Evolutionary conservation across 2,329 filamentous ascomycete genomes (phyloP).

Genomic region (Curvularia verruculosa): DNA sequence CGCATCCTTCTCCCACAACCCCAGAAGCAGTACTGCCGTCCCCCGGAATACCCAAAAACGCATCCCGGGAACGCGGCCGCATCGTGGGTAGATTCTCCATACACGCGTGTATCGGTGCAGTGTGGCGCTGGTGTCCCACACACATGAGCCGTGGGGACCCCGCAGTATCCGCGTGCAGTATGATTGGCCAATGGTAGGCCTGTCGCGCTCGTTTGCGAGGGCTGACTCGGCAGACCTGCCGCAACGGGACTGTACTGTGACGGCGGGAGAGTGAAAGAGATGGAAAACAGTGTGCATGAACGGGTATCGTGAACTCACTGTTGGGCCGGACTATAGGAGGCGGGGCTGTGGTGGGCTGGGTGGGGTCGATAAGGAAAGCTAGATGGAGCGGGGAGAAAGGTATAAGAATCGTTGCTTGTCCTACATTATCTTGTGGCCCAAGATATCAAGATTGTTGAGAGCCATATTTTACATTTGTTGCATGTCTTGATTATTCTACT

Average conservation of each 20-base stretch:
- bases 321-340: not conserved
- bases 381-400: not conserved
- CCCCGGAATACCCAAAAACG: too few species aligned
- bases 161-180: not conserved
- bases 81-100: too few species aligned
- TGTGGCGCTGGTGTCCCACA: too few species aligned
- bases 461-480: not conserved
- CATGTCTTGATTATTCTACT: not conserved
- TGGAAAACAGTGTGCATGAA: not conserved
- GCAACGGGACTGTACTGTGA: not conserved
- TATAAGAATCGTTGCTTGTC: not conserved
- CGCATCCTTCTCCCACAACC: too few species aligned
- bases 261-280: not conserved
- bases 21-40: too few species aligned
- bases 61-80: too few species aligned
- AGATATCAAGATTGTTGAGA: not conserved
- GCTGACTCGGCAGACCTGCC: constrained; percentile 29
- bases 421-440: not conserved
- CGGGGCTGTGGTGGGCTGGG: not conserved
- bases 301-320: not conserved
- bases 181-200: constrained; percentile 23
- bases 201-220: not conserved
- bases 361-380: not conserved
- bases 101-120: constrained; percentile 20
- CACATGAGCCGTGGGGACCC: constrained; percentile 22